phyloP scores from a whole-genome alignment of 768 basidiomycete genomes.

The Leucosporidium creatinivorum region DNA sequence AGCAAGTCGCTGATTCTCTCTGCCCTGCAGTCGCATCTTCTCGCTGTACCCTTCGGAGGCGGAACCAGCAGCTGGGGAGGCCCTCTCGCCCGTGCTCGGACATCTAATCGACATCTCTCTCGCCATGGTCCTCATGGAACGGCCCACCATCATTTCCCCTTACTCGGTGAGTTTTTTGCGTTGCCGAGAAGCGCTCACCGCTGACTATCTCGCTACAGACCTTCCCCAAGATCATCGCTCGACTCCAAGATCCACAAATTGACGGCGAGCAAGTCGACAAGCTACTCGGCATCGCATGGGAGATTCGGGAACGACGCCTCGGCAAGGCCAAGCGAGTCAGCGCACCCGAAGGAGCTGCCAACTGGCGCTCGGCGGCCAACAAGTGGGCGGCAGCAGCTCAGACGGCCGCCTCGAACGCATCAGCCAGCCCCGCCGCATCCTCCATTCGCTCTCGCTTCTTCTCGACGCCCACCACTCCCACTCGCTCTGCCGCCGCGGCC shows the following conservation, averaged over 20 bases:
- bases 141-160: conserved; percentile 17
- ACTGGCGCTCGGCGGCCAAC: conserved; percentile 3
- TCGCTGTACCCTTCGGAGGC: conserved; percentile 14
- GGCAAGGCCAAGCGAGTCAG: background rate
- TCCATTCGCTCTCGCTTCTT: background rate
- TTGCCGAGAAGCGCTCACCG: too few relatives aligned
- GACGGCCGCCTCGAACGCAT: background rate
- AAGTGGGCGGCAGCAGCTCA: background rate
- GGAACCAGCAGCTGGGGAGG: background rate
- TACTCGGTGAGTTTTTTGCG: conserved; percentile 4
- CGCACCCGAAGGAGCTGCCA: background rate
- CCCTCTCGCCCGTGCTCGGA: conserved; percentile 26
- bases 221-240: conserved; percentile 12
- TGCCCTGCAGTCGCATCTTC: conserved; percentile 16
- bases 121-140: conserved; percentile 19
- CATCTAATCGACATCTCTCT: conserved; percentile 29
- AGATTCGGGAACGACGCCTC: conserved; percentile 23
- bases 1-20: background rate
- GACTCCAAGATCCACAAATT: conserved; percentile 11
- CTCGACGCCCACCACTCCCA: background rate
- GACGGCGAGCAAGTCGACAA: conserved; percentile 22
- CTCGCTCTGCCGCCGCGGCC: background rate
- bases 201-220: background rate
- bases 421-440: background rate
- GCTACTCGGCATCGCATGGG: conserved; percentile 22